These are phyloP conservation scores for Carex cristatella DNA, from an alignment of 176 grass and related monocot genomes.

Conservation along the genomic window DNA sequence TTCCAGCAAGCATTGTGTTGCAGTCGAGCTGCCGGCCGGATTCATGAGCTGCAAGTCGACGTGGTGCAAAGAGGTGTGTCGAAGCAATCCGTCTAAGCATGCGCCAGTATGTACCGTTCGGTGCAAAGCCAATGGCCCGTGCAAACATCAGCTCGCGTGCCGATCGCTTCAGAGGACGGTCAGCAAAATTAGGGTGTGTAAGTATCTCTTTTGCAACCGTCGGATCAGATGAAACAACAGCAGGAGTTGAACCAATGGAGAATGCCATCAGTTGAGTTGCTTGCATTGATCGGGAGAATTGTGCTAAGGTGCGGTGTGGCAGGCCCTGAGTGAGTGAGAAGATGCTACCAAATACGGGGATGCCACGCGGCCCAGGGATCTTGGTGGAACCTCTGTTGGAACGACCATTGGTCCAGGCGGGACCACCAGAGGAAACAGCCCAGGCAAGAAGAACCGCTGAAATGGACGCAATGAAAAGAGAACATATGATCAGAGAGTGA, in stretches of 20 bases:
- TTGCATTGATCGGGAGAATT: background rate
- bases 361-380: slow-evolving; percentile 36
- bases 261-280: slow-evolving; percentile 55
- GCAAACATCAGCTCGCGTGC: slow-evolving; percentile 60
- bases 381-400: slow-evolving; percentile 13
- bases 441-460: slow-evolving; percentile 31
- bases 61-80: slow-evolving; percentile 63
- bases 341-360: slow-evolving; percentile 57
- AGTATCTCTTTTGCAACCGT: slow-evolving; percentile 43
- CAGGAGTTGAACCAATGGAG: slow-evolving; percentile 48
- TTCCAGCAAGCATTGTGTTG: slow-evolving; percentile 24
- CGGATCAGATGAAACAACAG: slow-evolving; percentile 45
- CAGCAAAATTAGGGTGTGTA: slow-evolving; percentile 34
- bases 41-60: slow-evolving; percentile 63
- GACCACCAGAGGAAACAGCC: slow-evolving; percentile 42
- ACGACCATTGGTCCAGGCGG: slow-evolving; percentile 45
- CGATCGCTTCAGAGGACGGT: slow-evolving; percentile 54
- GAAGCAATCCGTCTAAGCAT: slow-evolving; percentile 65
- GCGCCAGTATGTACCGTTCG: slow-evolving; percentile 64
- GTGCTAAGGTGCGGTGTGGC: slow-evolving; percentile 45
- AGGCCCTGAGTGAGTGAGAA: slow-evolving; percentile 39
- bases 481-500: slow-evolving; percentile 22
- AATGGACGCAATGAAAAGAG: slow-evolving; percentile 27
- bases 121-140: slow-evolving; percentile 66
- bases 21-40: slow-evolving; percentile 44